A percentile compares a stretch with the other conserved stretches of the same genome.
Conservation (phyloP, 257 asterid species). For the Nicotiana paniculata region DNA sequence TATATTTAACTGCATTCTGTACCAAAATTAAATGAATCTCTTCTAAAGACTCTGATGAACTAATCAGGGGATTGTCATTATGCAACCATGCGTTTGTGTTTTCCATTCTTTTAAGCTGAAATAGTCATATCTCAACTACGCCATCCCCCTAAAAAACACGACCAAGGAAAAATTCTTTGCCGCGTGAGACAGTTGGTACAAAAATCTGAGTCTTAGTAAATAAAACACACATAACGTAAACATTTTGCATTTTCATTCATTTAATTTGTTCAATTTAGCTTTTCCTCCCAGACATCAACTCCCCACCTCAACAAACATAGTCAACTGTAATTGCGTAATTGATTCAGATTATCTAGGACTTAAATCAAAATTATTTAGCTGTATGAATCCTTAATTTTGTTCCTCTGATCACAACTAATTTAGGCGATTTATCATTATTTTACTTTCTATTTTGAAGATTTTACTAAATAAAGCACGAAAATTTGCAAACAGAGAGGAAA, state of each 20-base stretch:
- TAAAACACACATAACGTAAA: background rate
- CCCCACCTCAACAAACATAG: background rate
- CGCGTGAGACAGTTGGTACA: background rate
- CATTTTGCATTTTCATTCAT: background rate
- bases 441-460: background rate
- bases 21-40: background rate
- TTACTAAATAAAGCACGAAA: background rate
- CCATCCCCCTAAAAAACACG: background rate
- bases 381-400: background rate
- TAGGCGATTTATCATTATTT: background rate
- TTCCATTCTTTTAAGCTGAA: background rate
- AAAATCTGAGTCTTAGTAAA: background rate
- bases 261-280: background rate
- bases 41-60: background rate
- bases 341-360: background rate
- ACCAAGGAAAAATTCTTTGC: background rate
- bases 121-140: background rate
- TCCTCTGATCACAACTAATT: background rate
- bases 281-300: background rate
- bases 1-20: background rate
- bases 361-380: background rate
- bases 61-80: background rate
- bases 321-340: background rate
- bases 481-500: background rate
- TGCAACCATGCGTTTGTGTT: background rate